Conservation (phyloP, 441 rosid genomes). For the Brassica hybrid region DNA sequence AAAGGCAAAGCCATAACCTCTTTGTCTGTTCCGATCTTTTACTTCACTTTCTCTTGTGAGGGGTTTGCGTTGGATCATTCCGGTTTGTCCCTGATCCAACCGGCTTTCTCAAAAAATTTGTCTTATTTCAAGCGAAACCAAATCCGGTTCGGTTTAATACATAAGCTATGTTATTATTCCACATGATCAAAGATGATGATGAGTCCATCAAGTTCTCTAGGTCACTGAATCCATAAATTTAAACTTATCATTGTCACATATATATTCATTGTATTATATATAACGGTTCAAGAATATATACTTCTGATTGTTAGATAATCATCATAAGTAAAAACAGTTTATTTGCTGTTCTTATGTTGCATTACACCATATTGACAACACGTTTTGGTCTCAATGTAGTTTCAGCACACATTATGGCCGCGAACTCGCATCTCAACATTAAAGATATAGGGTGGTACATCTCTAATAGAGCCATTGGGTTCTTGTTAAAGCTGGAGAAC, state of each 20-base stretch:
- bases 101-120: not conserved
- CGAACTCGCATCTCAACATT: no score
- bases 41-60: slow-evolving; percentile 22
- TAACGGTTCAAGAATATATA: slow-evolving; percentile 2
- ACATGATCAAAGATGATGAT: no score
- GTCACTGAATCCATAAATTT: slow-evolving; percentile 25
- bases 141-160: no score
- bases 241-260: slow-evolving; percentile 22
- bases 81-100: not conserved
- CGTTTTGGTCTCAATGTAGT: no score
- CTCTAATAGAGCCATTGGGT: no score
- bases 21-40: slow-evolving; percentile 15
- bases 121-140: no score
- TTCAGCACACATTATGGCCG: no score
- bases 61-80: no score
- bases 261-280: slow-evolving; percentile 15
- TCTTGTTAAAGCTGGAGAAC: no score
- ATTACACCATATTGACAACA: no score
- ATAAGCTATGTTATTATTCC: no score
- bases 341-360: slow-evolving; percentile 30
- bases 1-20: slow-evolving; percentile 35
- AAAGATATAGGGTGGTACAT: no score
- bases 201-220: slow-evolving; percentile 24
- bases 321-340: slow-evolving; percentile 17
- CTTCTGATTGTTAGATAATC: slow-evolving; percentile 5